These are phyloP conservation scores for Thalassiosira ordinaria DNA, from an alignment of 352 stramenopile genomes.

Conservation along the genomic window DNA sequence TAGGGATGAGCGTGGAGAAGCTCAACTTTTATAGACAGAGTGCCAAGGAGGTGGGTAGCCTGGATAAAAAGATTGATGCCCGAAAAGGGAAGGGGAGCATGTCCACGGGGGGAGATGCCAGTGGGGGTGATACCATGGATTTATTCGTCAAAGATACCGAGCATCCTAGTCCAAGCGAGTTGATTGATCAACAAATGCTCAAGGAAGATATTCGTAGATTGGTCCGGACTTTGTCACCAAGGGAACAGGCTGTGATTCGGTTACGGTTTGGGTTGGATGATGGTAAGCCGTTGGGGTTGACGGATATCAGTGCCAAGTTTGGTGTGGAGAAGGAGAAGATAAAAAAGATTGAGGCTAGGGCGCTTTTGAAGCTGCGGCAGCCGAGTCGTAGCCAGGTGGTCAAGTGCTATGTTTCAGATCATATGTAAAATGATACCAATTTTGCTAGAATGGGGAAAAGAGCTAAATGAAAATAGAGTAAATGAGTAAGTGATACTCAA, in stretches of 20 bases:
- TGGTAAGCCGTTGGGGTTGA: constrained; percentile 66
- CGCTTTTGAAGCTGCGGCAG: constrained; percentile 83
- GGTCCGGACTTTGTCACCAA: constrained; percentile 63
- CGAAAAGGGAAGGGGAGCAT: constrained; percentile 55
- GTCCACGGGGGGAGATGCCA: constrained; percentile 32
- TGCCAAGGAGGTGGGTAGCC: constrained; percentile 49
- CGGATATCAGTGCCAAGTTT: constrained; percentile 77
- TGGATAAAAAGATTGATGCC: constrained; percentile 63
- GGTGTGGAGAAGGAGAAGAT: constrained; percentile 77
- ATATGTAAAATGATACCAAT: constrained; percentile 31
- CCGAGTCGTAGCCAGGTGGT: constrained; percentile 80
- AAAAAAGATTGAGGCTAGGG: constrained; percentile 84
- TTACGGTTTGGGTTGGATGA: constrained; percentile 83
- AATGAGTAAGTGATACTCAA: no score
- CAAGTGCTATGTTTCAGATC: constrained; percentile 64
- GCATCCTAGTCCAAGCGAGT: constrained; percentile 52
- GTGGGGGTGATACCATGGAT: constrained; percentile 42
- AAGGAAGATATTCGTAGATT: constrained; percentile 66
- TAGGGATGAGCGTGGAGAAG: constrained; percentile 69
- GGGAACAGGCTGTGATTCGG: constrained; percentile 74
- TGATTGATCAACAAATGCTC: constrained; percentile 65
- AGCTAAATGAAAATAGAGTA: no score
- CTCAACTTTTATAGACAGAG: constrained; percentile 65
- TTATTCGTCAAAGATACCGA: constrained; percentile 61
- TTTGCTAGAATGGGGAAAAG: not conserved